Evolutionary conservation across 225 moss, liverwort and hornwort genomes (phyloP).

Genomic region (Sphagnum tenellum): DNA sequence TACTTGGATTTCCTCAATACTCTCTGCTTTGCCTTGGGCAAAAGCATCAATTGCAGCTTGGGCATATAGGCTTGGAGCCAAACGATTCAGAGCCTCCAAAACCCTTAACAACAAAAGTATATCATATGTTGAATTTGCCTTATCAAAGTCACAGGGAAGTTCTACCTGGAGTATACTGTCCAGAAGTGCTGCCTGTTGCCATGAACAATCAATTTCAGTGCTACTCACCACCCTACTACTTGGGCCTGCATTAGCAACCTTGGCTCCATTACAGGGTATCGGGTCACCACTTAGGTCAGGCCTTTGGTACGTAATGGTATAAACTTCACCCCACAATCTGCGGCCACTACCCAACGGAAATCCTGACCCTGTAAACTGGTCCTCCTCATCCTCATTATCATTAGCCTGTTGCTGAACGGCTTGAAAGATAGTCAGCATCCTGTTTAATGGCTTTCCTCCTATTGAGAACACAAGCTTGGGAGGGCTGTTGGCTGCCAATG

Average conservation of each 20-base stretch:
- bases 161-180: slow-evolving; percentile 82
- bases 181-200: slow-evolving; percentile 81
- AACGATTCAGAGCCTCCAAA: slow-evolving; percentile 71
- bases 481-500: slow-evolving; percentile 40
- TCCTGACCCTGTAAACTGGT: slow-evolving; percentile 73
- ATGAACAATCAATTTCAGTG: slow-evolving; percentile 46
- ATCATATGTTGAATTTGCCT: slow-evolving; percentile 70
- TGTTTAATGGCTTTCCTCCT: slow-evolving; percentile 65
- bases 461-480: slow-evolving; percentile 73
- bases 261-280: slow-evolving; percentile 22
- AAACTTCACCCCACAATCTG: slow-evolving; percentile 92
- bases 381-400: slow-evolving; percentile 79
- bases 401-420: slow-evolving; percentile 82
- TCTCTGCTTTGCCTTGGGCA: slow-evolving; percentile 43
- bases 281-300: slow-evolving; percentile 49
- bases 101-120: slow-evolving; percentile 83
- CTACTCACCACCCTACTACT: slow-evolving; percentile 21
- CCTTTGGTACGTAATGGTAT: slow-evolving; percentile 76
- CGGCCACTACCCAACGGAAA: slow-evolving; percentile 64
- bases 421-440: slow-evolving; percentile 83
- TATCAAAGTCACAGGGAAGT: slow-evolving; percentile 91
- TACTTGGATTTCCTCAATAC: slow-evolving; percentile 30
- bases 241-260: slow-evolving; percentile 34
- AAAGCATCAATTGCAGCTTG: slow-evolving; percentile 60
- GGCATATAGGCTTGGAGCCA: slow-evolving; percentile 72